A percentile compares a stretch with the other conserved stretches of the same genome.
phyloP scores from a whole-genome alignment of 169 alveolate genomes.

The Plasmodium gonderi region DNA sequence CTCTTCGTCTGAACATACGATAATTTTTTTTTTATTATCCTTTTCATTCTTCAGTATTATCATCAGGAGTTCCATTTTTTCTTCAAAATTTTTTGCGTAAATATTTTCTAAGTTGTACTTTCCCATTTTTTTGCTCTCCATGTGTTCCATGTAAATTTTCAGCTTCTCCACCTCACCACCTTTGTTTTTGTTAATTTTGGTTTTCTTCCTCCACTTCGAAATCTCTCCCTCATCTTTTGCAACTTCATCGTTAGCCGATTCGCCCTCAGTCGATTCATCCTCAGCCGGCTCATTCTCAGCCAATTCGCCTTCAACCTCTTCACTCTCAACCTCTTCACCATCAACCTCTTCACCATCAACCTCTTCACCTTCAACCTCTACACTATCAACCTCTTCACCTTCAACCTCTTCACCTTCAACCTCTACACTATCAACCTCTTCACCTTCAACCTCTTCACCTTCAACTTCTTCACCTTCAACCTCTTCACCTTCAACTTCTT shows the following conservation, averaged over 20 bases:
- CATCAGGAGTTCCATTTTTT: constrained; percentile 27
- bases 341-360: background rate
- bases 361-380: background rate
- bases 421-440: background rate
- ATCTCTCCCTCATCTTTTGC: background rate
- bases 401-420: background rate
- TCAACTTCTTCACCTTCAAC: background rate
- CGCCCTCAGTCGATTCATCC: too few species aligned
- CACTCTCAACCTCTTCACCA: background rate
- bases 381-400: background rate
- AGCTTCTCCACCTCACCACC: constrained; percentile 6
- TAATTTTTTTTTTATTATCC: background rate
- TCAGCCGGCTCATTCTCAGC: too few species aligned
- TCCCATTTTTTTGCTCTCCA: background rate
- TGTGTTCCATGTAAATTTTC: background rate
- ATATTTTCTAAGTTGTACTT: constrained; percentile 29
- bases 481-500: background rate
- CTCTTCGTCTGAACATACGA: constrained; percentile 34
- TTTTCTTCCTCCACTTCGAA: background rate
- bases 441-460: background rate
- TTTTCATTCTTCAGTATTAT: constrained; percentile 27
- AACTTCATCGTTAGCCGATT: background rate
- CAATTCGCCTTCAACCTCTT: background rate
- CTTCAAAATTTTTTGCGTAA: constrained; percentile 7
- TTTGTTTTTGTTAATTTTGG: constrained; percentile 24